A percentile compares a stretch with the other conserved stretches of the same genome.
phyloP scores from a whole-genome alignment of 208 protist species.

The Trypanosoma scelopori region DNA sequence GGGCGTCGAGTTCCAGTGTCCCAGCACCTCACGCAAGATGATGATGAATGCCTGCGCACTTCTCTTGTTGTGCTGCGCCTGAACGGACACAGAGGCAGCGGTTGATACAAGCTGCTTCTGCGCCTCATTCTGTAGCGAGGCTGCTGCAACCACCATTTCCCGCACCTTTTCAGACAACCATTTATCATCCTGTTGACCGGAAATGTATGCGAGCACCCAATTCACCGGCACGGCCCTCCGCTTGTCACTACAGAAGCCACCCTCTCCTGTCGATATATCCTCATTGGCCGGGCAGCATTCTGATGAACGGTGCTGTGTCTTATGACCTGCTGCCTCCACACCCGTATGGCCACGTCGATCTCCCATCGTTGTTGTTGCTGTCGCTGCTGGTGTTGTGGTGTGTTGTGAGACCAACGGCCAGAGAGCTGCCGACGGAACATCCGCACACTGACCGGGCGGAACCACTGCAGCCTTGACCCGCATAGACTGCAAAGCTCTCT shows the following conservation, averaged over 20 bases:
- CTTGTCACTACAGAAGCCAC: neutral
- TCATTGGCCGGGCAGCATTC: slow-evolving; percentile 3
- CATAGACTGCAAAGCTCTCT: slow-evolving; percentile 17
- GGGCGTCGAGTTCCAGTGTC: slow-evolving; percentile 16
- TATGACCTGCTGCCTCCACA: neutral
- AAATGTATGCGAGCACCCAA: slow-evolving; percentile 24
- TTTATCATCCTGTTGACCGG: slow-evolving; percentile 20
- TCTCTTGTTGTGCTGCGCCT: slow-evolving; percentile 15
- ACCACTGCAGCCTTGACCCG: slow-evolving; percentile 11
- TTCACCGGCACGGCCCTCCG: neutral
- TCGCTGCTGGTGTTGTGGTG: neutral
- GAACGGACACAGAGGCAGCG: slow-evolving; percentile 28
- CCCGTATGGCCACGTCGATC: neutral
- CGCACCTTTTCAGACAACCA: slow-evolving; percentile 21
- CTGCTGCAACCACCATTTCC: slow-evolving; percentile 24
- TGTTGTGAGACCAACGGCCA: neutral
- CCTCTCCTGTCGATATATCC: neutral
- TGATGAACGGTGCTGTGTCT: neutral
- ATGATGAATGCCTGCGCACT: slow-evolving; percentile 27
- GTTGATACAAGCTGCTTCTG: slow-evolving; percentile 32
- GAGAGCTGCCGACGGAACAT: neutral
- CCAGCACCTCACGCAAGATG: slow-evolving; percentile 31
- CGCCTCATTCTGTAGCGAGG: slow-evolving; percentile 16
- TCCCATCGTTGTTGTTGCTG: neutral
- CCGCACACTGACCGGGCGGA: neutral